Percentiles rank a stretch among this genome's conserved stretches.
These are phyloP conservation scores for Carpinus fangiana DNA, from an alignment of 306 rosid species.

Conservation along the genomic window DNA sequence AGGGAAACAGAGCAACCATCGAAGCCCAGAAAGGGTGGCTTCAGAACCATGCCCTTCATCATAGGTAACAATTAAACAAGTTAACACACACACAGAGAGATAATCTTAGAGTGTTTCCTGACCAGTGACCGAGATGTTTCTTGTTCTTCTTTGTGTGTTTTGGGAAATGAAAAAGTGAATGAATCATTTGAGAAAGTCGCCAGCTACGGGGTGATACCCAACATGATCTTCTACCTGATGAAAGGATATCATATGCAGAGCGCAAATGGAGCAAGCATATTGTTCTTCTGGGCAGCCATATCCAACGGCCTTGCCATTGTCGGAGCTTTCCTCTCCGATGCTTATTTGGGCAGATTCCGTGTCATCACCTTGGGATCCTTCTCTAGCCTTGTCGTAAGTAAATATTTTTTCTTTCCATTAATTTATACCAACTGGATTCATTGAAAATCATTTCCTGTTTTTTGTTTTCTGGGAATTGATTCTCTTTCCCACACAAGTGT, in stretches of 20 bases:
- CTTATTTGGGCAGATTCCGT: slow-evolving; percentile 49
- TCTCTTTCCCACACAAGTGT: too few species aligned
- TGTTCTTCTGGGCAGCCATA: slow-evolving; percentile 47
- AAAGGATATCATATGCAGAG: slow-evolving; percentile 30
- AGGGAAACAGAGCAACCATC: not conserved
- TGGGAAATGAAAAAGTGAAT: slow-evolving; percentile 35
- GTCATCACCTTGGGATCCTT: slow-evolving; percentile 49
- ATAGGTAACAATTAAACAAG: slow-evolving; percentile 32
- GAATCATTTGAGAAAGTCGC: slow-evolving; percentile 50
- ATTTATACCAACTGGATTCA: not conserved
- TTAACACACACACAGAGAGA: not conserved
- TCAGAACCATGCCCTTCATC: slow-evolving; percentile 57
- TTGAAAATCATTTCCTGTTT: not conserved
- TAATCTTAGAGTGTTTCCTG: not conserved
- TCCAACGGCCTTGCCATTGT: slow-evolving; percentile 42
- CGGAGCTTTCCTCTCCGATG: slow-evolving; percentile 56
- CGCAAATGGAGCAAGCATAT: slow-evolving; percentile 35
- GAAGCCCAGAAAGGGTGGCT: slow-evolving; percentile 44
- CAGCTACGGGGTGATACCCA: slow-evolving; percentile 46
- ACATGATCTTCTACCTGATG: slow-evolving; percentile 52
- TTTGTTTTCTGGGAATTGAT: too few species aligned
- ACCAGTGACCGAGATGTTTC: too few species aligned
- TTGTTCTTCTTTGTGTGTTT: not conserved
- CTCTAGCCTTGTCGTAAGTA: slow-evolving; percentile 45
- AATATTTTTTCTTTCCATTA: not conserved